Conservation (phyloP, 2,329 filamentous ascomycete genomes). For the Myriosclerotinia duriaeana region DNA sequence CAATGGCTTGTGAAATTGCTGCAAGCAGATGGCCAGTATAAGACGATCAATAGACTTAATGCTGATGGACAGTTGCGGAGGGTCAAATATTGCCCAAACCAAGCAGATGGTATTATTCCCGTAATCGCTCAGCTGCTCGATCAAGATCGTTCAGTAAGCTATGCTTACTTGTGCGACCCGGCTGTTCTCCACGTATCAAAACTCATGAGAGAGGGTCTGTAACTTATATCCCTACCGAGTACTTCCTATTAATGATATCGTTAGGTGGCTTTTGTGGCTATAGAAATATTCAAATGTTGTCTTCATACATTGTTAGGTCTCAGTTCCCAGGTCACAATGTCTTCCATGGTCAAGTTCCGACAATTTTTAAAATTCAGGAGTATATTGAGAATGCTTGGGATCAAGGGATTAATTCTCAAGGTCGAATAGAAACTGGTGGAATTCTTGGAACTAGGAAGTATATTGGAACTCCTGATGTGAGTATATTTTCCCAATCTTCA, state of each 20-base stretch:
- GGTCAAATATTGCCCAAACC: conserved; percentile 48
- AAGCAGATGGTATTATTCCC: conserved; percentile 55
- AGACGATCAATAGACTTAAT: conserved; percentile 51
- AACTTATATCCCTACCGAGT: not conserved
- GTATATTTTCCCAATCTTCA: conserved; percentile 15
- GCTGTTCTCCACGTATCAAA: conserved; percentile 79
- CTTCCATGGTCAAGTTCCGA: conserved; percentile 65
- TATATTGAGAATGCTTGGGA: conserved; percentile 89
- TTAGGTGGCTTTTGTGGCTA: conserved; percentile 90
- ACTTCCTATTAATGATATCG: conserved; percentile 10
- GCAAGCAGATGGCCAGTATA: conserved; percentile 55
- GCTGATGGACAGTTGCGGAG: conserved; percentile 46
- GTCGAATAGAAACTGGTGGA: conserved; percentile 79
- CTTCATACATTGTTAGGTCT: conserved; percentile 70
- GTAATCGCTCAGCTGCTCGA: conserved; percentile 63
- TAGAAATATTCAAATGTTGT: conserved; percentile 88
- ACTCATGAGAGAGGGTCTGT: conserved; percentile 65
- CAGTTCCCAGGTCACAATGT: conserved; percentile 55
- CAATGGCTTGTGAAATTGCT: conserved; percentile 64
- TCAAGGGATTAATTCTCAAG: conserved; percentile 71
- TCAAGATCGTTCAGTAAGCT: conserved; percentile 61
- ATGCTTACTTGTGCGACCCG: conserved; percentile 78
- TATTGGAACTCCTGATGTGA: conserved; percentile 87
- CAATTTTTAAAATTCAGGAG: conserved; percentile 80
- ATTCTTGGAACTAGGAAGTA: conserved; percentile 89